Percentiles rank a stretch among this genome's conserved stretches.
Conservation (phyloP, 2,329 filamentous ascomycete genomes). For the Plenodomus lindquistii region DNA sequence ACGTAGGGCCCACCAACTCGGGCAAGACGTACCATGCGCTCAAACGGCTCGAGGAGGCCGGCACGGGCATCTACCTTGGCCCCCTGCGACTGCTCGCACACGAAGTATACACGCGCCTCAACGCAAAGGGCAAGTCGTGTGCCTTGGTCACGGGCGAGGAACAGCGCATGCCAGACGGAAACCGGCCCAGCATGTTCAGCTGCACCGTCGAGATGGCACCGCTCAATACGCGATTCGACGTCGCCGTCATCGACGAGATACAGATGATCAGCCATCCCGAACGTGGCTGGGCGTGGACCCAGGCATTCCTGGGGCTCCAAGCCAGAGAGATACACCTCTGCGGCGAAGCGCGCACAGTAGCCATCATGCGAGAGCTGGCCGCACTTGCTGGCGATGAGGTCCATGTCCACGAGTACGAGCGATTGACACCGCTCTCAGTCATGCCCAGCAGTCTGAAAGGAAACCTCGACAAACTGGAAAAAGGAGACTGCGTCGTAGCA, state of each 20-base stretch:
- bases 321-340: constrained; percentile 92
- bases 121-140: constrained; percentile 74
- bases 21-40: constrained; percentile 97
- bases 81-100: constrained; percentile 87
- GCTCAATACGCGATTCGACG: constrained; percentile 67
- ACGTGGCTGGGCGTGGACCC: constrained; percentile 93
- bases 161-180: constrained; percentile 65
- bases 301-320: constrained; percentile 82
- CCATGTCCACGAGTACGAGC: constrained; percentile 78
- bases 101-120: constrained; percentile 89
- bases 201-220: constrained; percentile 94
- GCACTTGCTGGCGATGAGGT: constrained; percentile 80
- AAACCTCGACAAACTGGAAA: constrained; percentile 71
- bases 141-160: constrained; percentile 92
- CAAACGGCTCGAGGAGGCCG: constrained; percentile 76
- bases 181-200: constrained; percentile 63
- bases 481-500: constrained; percentile 87
- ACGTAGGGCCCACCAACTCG: constrained; percentile 96
- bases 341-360: constrained; percentile 81
- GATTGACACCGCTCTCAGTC: constrained; percentile 76
- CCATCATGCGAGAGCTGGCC: constrained; percentile 76
- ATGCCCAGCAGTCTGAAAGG: constrained; percentile 66
- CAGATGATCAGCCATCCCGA: constrained; percentile 87
- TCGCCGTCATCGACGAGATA: constrained; percentile 97
- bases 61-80: constrained; percentile 84